Conservation (phyloP, 345 rosid species). For the Moringa oleifera region DNA sequence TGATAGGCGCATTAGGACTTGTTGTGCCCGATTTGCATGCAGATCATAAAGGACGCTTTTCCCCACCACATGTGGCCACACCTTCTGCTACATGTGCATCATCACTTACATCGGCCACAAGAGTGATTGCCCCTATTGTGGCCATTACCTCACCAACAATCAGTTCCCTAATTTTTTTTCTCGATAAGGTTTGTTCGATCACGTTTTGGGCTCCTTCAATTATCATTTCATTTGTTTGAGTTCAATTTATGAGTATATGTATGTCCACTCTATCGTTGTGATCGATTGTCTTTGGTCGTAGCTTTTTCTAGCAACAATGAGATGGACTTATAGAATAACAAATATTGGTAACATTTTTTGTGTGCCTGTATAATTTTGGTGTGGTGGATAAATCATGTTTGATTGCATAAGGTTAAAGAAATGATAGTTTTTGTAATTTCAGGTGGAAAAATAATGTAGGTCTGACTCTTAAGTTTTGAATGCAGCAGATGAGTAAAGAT, state of each 20-base stretch:
- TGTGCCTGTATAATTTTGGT: too few species aligned
- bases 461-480: too few species aligned
- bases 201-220: not conserved
- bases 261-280: not conserved
- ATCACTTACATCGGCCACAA: slow-evolving; percentile 87
- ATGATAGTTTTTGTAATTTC: too few species aligned
- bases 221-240: not conserved
- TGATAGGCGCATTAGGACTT: slow-evolving; percentile 47
- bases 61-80: slow-evolving; percentile 90
- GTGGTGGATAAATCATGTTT: too few species aligned
- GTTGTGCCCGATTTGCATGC: slow-evolving; percentile 97
- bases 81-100: slow-evolving; percentile 96
- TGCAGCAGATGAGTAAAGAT: not conserved
- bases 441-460: too few species aligned
- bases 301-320: not conserved
- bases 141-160: slow-evolving; percentile 62
- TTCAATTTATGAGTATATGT: not conserved
- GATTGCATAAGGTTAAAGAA: too few species aligned
- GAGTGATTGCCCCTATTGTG: slow-evolving; percentile 96
- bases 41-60: slow-evolving; percentile 91
- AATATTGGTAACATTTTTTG: too few species aligned
- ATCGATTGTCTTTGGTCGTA: not conserved
- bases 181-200: slow-evolving; percentile 60
- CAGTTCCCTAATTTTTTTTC: slow-evolving; percentile 85
- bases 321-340: not conserved